Evolutionary conservation across 495 filamentous ascomycete genomes (phyloP), one percentile per base, ranked within the genome.

Genomic region (Penicillium lividum): DNA sequence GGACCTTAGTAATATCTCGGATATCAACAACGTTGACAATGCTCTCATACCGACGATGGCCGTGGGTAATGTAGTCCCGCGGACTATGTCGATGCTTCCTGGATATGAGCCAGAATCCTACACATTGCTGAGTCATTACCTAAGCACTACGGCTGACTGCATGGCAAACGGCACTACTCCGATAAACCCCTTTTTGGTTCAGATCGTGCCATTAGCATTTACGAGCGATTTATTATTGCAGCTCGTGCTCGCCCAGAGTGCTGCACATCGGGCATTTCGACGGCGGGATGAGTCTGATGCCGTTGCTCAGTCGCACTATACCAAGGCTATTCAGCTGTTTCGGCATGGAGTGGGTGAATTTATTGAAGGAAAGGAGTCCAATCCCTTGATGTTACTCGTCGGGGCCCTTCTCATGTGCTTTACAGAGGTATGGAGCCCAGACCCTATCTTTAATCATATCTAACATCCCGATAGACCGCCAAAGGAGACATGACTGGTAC

Each of bases 401-500:
- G 72, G 72, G 0, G 72, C 72, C 3, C 62, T 75, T 36, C 47
- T 75, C 3, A 75, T 75, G 72, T 75, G 72, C 53, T 75, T 75
- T 49, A 75, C 72, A 11, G 72, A 75, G 70, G 72, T 74, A 69
- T 3, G 48, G 9, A 48, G 10, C 36, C 27, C 29, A n/a, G 5
- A 10, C 51, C 6, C 9, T 11, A 16, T 25, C 13, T n/a, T 22
- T 1, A 18, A 33, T 25, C 36, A 49, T 4, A 30, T 30, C 57
- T 68, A 40, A 68, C 49, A 15, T 18, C 44, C 7, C n/a, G 5
- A 8, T 40, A 74, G 72, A 75, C 72, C 7, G 70, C 72, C 5
- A 75, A 75, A 52, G 72, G 72, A 10, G 72, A 75, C 46, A 72
- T 72, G 64, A 75, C 71, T 11, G 72, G 72, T 3, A 75, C 72